These are phyloP conservation scores for Asterochloris erici DNA, from an alignment of 139 green algal species.

Conservation along the genomic window DNA sequence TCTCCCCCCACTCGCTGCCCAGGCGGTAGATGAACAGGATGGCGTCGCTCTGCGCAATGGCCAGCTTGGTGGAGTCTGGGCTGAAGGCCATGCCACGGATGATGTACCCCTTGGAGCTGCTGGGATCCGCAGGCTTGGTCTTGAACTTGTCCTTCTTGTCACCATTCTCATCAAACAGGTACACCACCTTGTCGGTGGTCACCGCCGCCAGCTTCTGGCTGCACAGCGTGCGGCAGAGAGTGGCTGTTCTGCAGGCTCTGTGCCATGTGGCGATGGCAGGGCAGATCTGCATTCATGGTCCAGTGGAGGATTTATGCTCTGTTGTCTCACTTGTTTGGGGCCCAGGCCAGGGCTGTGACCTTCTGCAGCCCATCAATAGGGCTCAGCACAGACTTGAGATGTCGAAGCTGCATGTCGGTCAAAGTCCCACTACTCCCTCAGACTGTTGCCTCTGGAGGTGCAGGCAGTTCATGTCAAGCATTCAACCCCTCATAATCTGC, in stretches of 20 bases:
- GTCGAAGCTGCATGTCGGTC: constrained; percentile 56
- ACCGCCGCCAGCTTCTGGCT: constrained; percentile 69
- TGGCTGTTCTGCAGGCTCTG: not conserved
- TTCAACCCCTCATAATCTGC: too few relatives aligned
- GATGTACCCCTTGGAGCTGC: constrained; percentile 51
- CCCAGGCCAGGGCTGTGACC: constrained; percentile 63
- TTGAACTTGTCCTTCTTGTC: constrained; percentile 83
- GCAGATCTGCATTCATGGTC: not conserved
- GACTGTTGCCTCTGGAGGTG: too few relatives aligned
- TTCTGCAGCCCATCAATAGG: constrained; percentile 54
- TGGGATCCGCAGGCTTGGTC: constrained; percentile 44
- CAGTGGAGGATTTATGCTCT: not conserved
- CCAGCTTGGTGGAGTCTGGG: constrained; percentile 76
- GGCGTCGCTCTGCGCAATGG: constrained; percentile 83
- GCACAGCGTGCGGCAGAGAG: constrained; percentile 2
- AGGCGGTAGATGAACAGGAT: constrained; percentile 86
- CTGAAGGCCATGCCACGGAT: constrained; percentile 79
- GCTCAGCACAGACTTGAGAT: constrained; percentile 55
- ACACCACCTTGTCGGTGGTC: constrained; percentile 73
- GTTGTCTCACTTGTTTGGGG: constrained; percentile 59
- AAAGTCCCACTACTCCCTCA: too few relatives aligned
- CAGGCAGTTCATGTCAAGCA: too few relatives aligned
- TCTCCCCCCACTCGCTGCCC: constrained; percentile 65
- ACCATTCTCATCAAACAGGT: constrained; percentile 81
- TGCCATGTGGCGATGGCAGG: not conserved